Percentiles rank a stretch among this genome's conserved stretches.
Conservation (phyloP, 257 asterid genomes). For the Salvia splendens region DNA sequence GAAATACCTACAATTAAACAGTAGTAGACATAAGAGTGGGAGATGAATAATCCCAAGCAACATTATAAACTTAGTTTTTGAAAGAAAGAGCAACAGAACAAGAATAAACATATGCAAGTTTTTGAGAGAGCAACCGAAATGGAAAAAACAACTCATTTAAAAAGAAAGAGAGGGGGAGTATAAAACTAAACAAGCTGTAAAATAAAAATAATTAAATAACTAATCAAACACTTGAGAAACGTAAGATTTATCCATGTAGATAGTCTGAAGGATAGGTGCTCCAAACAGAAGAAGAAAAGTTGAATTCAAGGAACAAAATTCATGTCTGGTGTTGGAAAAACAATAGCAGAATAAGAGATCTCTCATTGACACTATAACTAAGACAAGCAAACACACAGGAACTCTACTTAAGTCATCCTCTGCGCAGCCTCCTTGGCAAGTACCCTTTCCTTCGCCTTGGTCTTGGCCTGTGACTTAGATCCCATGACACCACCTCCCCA, state of each 20-base stretch:
- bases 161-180: too few species aligned
- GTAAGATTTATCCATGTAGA: not conserved
- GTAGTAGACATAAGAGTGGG: too few species aligned
- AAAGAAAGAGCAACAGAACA: too few species aligned
- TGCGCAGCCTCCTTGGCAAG: slow-evolving; percentile 64
- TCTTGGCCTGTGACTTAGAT: slow-evolving; percentile 57
- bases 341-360: slow-evolving; percentile 9
- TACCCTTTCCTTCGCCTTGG: slow-evolving; percentile 55
- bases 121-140: too few species aligned
- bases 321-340: slow-evolving; percentile 13
- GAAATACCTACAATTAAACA: too few species aligned
- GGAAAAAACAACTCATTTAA: too few species aligned
- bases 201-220: too few species aligned
- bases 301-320: slow-evolving; percentile 25
- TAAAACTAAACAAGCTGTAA: too few species aligned
- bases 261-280: not conserved
- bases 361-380: slow-evolving; percentile 29
- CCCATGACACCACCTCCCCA: slow-evolving; percentile 77
- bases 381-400: not conserved
- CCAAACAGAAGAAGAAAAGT: not conserved
- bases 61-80: too few species aligned
- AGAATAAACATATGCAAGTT: too few species aligned
- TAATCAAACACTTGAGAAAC: not conserved
- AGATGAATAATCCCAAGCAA: too few species aligned
- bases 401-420: slow-evolving; percentile 40